Conservation (phyloP, 441 rosid genomes). For the Populus hybrid region DNA sequence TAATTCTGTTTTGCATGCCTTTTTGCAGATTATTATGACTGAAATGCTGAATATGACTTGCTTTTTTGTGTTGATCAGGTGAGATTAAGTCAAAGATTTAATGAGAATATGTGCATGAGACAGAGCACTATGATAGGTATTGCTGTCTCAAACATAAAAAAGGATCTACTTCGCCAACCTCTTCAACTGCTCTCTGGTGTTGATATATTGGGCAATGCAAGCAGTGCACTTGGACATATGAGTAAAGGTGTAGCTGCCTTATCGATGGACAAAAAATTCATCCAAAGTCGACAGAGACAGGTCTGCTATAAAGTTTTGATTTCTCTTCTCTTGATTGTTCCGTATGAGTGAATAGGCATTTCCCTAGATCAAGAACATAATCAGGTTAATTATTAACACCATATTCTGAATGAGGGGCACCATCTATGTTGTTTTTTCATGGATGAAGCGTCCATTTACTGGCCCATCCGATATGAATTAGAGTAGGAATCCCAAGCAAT, state of each 20-base stretch:
- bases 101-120: conserved; percentile 92
- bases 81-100: conserved; percentile 77
- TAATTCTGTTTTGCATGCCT: neutral
- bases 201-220: conserved; percentile 98
- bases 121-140: conserved; percentile 85
- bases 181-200: conserved; percentile 97
- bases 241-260: conserved; percentile 99
- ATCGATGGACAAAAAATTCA: conserved; percentile 25
- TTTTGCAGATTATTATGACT: conserved; percentile 16
- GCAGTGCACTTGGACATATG: conserved; percentile 99
- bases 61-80: conserved; percentile 51
- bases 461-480: neutral
- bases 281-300: conserved; percentile 97
- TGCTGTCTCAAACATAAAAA: conserved; percentile 78
- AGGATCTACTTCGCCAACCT: conserved; percentile 96
- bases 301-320: conserved; percentile 35
- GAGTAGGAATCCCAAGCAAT: neutral
- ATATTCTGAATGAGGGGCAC: neutral
- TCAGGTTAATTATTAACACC: neutral
- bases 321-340: conserved; percentile 11
- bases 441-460: neutral
- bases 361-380: neutral
- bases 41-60: neutral
- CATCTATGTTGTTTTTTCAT: neutral
- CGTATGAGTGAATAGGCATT: neutral